phyloP scores from a whole-genome alignment of 805 yeast species.

The Torulaspora quercuum region DNA sequence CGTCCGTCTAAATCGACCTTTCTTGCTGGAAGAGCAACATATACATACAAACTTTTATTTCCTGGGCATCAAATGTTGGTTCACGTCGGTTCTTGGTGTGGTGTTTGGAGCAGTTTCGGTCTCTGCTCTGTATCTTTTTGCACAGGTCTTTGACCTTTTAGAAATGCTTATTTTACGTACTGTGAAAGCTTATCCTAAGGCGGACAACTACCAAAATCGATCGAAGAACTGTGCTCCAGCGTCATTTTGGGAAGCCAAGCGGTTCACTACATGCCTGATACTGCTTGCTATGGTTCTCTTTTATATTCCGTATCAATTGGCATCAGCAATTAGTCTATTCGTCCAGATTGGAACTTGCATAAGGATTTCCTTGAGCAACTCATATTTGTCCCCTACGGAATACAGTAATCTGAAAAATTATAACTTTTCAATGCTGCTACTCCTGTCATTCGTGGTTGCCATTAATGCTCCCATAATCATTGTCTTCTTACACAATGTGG shows the following conservation, averaged over 20 bases:
- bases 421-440: slow-evolving; percentile 56
- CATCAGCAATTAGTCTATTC: slow-evolving; percentile 55
- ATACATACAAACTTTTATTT: slow-evolving; percentile 54
- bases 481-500: slow-evolving; percentile 77
- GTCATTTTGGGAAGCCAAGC: slow-evolving; percentile 13
- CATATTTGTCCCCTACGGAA: slow-evolving; percentile 8
- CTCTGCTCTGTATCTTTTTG: slow-evolving; percentile 17
- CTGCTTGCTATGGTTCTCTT: slow-evolving; percentile 49
- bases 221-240: no score
- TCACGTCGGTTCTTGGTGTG: slow-evolving; percentile 57
- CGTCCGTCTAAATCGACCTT: slow-evolving; percentile 46
- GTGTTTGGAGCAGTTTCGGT: slow-evolving; percentile 40
- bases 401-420: slow-evolving; percentile 48
- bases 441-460: slow-evolving; percentile 77
- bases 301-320: slow-evolving; percentile 79
- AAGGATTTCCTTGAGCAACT: slow-evolving; percentile 29
- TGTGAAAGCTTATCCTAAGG: no score
- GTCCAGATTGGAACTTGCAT: slow-evolving; percentile 57
- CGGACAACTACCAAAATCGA: no score
- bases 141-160: slow-evolving; percentile 1
- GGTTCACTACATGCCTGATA: slow-evolving; percentile 35
- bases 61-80: slow-evolving; percentile 60
- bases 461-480: slow-evolving; percentile 72
- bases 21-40: slow-evolving; percentile 39
- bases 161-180: no score